These are phyloP conservation scores for Neurospora africana DNA, from an alignment of 495 filamentous ascomycete genomes.

Conservation along the genomic window DNA sequence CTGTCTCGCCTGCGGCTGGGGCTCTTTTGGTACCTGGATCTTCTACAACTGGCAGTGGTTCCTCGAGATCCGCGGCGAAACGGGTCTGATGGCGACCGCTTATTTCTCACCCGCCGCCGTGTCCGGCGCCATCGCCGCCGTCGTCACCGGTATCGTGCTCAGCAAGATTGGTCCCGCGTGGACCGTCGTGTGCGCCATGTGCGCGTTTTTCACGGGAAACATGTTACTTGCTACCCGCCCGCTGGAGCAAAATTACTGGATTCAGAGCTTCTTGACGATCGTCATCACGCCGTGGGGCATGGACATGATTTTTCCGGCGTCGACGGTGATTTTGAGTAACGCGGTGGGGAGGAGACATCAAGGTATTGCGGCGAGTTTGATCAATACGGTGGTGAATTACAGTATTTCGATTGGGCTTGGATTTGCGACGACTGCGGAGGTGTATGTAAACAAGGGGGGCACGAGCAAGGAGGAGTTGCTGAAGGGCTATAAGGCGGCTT, in stretches of 20 bases:
- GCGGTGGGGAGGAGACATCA: constrained; percentile 31
- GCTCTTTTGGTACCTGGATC: constrained; percentile 49
- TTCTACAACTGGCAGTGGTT: constrained; percentile 49
- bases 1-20: constrained; percentile 49
- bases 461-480: constrained; percentile 21
- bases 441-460: constrained; percentile 25
- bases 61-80: constrained; percentile 32
- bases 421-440: constrained; percentile 37
- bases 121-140: constrained; percentile 38
- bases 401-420: constrained; percentile 36
- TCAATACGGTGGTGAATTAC: constrained; percentile 37
- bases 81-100: constrained; percentile 37
- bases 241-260: constrained; percentile 36
- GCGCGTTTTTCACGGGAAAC: constrained; percentile 35
- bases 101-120: constrained; percentile 34
- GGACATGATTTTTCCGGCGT: constrained; percentile 34
- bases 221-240: constrained; percentile 38
- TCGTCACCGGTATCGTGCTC: constrained; percentile 38
- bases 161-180: constrained; percentile 30
- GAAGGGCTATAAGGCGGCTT: constrained; percentile 26
- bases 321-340: constrained; percentile 31
- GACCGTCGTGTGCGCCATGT: constrained; percentile 42
- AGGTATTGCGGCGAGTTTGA: constrained; percentile 32
- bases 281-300: constrained; percentile 45
- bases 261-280: constrained; percentile 33